Evolutionary conservation across 805 yeast species (phyloP).

Genomic region (Clavispora carvajalis): DNA sequence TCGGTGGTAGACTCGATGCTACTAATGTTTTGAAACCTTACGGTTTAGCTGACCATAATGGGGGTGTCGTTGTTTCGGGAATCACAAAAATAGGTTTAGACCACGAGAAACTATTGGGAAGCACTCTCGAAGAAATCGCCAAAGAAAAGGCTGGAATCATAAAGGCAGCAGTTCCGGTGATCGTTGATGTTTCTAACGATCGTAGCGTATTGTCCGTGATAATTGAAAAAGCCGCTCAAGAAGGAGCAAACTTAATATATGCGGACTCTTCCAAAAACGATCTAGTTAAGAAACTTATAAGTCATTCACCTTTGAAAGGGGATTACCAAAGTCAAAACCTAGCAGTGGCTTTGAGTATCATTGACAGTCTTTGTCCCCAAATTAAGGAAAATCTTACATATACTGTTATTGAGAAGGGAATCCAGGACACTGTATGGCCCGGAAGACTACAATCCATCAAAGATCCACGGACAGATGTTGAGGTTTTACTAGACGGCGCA

Average conservation of each 20-base stretch:
- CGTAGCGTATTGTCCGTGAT: conserved; percentile 46
- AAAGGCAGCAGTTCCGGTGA: conserved; percentile 53
- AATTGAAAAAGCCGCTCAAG: conserved; percentile 25
- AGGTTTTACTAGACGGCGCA: conserved; percentile 78
- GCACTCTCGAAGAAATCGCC: conserved; percentile 61
- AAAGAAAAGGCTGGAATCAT: conserved; percentile 83
- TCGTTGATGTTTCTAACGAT: conserved; percentile 23
- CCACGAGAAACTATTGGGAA: conserved; percentile 75
- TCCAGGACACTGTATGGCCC: conserved; percentile 66
- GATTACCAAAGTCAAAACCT: conserved; percentile 68
- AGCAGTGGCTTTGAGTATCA: conserved; percentile 57
- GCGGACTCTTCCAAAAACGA: conserved; percentile 15
- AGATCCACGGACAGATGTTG: conserved; percentile 17
- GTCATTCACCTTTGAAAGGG: conserved; percentile 62
- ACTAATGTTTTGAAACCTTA: conserved; percentile 60
- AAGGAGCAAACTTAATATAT: conserved; percentile 22
- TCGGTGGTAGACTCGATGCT: conserved; percentile 88
- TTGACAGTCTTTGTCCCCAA: conserved; percentile 28
- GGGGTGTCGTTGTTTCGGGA: conserved; percentile 56
- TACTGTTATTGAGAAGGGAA: conserved; percentile 43
- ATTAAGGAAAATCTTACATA: conserved; percentile 20
- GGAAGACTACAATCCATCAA: conserved; percentile 65
- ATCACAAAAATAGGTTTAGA: conserved; percentile 85
- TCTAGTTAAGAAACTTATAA: conserved; percentile 19
- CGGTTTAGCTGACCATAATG: conserved; percentile 3